Evolutionary conservation across 176 grass and related monocot species (phyloP), one percentile per base, ranked within the genome.

Genomic region (Lolium multiflorum): DNA sequence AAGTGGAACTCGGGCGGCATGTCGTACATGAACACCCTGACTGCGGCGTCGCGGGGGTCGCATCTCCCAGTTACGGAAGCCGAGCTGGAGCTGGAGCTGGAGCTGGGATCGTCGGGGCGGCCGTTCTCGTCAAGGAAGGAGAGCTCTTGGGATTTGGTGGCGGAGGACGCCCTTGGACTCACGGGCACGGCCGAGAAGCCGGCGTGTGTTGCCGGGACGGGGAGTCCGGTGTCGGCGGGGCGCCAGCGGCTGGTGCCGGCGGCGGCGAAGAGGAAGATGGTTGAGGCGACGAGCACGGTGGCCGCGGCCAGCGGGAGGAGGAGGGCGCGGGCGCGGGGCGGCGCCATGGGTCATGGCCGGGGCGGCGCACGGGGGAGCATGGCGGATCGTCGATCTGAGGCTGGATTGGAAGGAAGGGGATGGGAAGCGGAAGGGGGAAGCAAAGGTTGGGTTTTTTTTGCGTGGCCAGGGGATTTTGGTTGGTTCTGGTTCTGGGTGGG

Each of bases 1-100:
- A 98, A 98, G 83, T 98, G 93, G 85, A 94, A 96, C 79, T 98
- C 93, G 2, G 92, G 90, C 39, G 93, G 91, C 71, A 95, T 46
- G 86, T 98, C 93, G 91, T 95, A 98, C 93, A 98, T 89, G 50
- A 93, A 98, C 7, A 98, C 90, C 85, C 84, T 94, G 81, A 95
- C 12, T 5, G 89, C 25, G 12, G 91, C 78, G 10, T 31, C 75
- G 46, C 80, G 54, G 3, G 91, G 86, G 77, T 84, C 83, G 81
- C 96, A 98, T 74, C 82, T 76, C 74, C 37, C 66, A 54, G 72
- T 8, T 28, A 13, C 47, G n/a, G n/a, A n/a, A n/a, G n/a, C n/a
- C n/a, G n/a, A 50, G 72, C 2, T 65, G 13, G 62, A 22, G 61
- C 7, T 2, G 73, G 17, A 1, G 31, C 31, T 3, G 82, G 65